phyloP scores from a whole-genome alignment of 108 stramenopile species.

The Discostella pseudostelligera region DNA sequence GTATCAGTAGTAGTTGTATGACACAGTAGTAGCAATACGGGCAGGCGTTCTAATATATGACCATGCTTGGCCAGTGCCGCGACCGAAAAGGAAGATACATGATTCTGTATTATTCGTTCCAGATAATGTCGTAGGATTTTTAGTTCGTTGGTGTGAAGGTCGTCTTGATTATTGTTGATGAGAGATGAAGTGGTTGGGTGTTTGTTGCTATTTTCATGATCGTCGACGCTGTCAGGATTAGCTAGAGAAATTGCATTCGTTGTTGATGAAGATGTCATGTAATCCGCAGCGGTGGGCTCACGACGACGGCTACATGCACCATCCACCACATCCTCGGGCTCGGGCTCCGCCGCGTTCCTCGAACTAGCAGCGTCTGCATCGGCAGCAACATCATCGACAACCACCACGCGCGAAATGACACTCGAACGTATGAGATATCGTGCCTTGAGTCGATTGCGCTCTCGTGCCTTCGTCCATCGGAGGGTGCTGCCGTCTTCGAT shows the following conservation, averaged over 20 bases:
- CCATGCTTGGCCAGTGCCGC: conserved; percentile 26
- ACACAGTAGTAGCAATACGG: background rate
- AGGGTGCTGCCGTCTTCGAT: conserved; percentile 40
- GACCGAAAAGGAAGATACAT: conserved; percentile 35
- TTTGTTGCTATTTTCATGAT: too few relatives aligned
- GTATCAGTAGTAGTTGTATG: background rate
- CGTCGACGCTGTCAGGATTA: too few relatives aligned
- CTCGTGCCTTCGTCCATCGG: conserved; percentile 70
- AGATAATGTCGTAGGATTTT: conserved; percentile 25
- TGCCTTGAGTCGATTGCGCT: conserved; percentile 61
- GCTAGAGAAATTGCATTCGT: too few relatives aligned
- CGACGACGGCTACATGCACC: too few relatives aligned
- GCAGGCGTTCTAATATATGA: conserved; percentile 18
- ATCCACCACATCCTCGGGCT: too few relatives aligned
- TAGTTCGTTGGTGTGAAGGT: background rate
- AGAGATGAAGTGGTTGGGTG: too few relatives aligned
- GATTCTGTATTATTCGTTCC: conserved; percentile 34
- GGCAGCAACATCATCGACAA: background rate
- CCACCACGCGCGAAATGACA: conserved; percentile 13
- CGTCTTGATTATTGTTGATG: background rate
- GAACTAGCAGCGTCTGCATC: background rate
- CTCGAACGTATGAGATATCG: conserved; percentile 63
- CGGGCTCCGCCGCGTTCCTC: too few relatives aligned
- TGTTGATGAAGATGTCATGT: too few relatives aligned
- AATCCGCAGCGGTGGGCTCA: too few relatives aligned